These are phyloP conservation scores for Colletotrichum sansevieriae DNA, from an alignment of 2,329 filamentous ascomycete genomes.

Conservation along the genomic window DNA sequence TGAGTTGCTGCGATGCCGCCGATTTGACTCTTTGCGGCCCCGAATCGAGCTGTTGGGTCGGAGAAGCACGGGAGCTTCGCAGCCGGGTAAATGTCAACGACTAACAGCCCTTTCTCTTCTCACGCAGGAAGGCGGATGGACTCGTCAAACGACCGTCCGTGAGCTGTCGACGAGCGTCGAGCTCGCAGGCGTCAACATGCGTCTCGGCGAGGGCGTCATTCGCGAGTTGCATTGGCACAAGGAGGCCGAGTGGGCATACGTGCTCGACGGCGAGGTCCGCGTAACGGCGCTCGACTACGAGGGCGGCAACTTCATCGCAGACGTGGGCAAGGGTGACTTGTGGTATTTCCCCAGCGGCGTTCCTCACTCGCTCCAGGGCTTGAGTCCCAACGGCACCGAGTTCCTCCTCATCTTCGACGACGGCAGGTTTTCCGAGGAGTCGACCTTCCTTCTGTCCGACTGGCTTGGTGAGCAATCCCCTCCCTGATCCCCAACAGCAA, in stretches of 20 bases:
- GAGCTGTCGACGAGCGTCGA: conserved; percentile 76
- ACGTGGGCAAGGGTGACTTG: conserved; percentile 78
- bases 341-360: conserved; percentile 87
- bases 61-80: not conserved
- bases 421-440: conserved; percentile 68
- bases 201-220: conserved; percentile 78
- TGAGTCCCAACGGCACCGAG: conserved; percentile 47
- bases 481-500: not conserved
- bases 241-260: conserved; percentile 83
- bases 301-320: conserved; percentile 82
- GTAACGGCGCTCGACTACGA: conserved; percentile 81
- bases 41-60: not conserved
- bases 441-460: conserved; percentile 80
- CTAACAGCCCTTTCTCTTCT: not conserved
- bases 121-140: conserved; percentile 79
- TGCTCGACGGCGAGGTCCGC: conserved; percentile 77
- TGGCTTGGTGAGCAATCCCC: conserved; percentile 69
- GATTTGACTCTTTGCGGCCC: not conserved
- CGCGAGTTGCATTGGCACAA: conserved; percentile 87
- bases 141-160: conserved; percentile 77
- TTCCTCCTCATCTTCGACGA: conserved; percentile 62
- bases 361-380: conserved; percentile 75
- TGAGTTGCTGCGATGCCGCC: conserved; percentile 49
- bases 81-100: not conserved
- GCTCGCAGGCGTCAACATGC: conserved; percentile 83